Conservation (phyloP, 1,284 basidiomycete genomes). For the Ceratobasidium sp. region DNA sequence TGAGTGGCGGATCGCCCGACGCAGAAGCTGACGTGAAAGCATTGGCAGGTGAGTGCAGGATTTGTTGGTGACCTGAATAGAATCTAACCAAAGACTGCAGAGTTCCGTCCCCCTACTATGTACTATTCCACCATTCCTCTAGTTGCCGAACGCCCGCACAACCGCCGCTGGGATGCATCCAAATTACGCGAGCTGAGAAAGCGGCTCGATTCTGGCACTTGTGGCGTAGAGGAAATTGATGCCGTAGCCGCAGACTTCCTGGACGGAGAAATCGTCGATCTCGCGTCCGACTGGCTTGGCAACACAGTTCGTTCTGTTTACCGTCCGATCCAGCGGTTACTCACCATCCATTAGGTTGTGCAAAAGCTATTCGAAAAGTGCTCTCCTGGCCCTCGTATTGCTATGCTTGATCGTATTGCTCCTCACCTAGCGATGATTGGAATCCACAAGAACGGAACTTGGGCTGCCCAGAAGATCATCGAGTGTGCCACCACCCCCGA, state of each 20-base stretch:
- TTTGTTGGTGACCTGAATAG: neutral
- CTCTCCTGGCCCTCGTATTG: conserved; percentile 79
- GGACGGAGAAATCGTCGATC: conserved; percentile 90
- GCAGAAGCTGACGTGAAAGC: conserved; percentile 86
- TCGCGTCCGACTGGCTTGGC: conserved; percentile 98
- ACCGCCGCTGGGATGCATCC: conserved; percentile 92
- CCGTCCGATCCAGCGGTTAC: neutral
- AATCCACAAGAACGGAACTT: conserved; percentile 99
- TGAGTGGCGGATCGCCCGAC: conserved; percentile 81
- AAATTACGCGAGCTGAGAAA: conserved; percentile 95
- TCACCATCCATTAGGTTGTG: conserved; percentile 69
- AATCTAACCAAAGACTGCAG: conserved; percentile 58
- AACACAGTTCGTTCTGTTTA: conserved; percentile 79
- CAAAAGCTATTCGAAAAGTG: conserved; percentile 97
- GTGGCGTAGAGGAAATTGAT: conserved; percentile 90
- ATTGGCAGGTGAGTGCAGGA: conserved; percentile 76
- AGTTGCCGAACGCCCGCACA: conserved; percentile 84
- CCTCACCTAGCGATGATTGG: conserved; percentile 98
- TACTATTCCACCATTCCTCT: conserved; percentile 94
- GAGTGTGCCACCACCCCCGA: conserved; percentile 93
- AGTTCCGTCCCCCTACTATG: conserved; percentile 87
- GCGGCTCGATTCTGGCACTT: conserved; percentile 83
- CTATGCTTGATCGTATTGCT: conserved; percentile 93
- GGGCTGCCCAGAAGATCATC: conserved; percentile 99
- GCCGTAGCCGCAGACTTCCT: conserved; percentile 89